These are phyloP conservation scores for Chlamydomonas sp. DNA, from an alignment of 139 green algal species.

Conservation along the genomic window DNA sequence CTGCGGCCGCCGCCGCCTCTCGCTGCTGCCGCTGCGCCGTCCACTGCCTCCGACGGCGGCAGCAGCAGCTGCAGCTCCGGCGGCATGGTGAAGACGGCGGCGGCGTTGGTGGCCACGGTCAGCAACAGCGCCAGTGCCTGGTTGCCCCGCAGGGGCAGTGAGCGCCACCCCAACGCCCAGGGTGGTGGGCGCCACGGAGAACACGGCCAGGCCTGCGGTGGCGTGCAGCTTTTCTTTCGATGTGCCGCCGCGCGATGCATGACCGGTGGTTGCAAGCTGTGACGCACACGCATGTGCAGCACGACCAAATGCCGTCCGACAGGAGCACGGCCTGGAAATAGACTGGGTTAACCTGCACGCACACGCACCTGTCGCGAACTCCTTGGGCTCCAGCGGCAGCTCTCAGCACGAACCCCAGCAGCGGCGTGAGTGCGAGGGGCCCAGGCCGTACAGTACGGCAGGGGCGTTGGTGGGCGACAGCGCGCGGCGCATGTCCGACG, in stretches of 20 bases:
- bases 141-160: constrained; percentile 39
- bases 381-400: constrained; percentile 28
- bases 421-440: constrained; percentile 65
- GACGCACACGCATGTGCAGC: not conserved
- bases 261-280: not conserved
- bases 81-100: not conserved
- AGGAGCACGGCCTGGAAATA: not conserved
- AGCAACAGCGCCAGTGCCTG: constrained; percentile 82
- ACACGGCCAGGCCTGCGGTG: constrained; percentile 70
- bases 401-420: constrained; percentile 58
- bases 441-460: constrained; percentile 53
- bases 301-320: not conserved
- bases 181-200: constrained; percentile 80
- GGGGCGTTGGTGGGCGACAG: not conserved
- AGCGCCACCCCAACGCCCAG: constrained; percentile 79
- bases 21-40: too few relatives aligned
- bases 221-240: not conserved
- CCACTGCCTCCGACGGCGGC: not conserved
- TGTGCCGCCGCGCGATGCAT: not conserved
- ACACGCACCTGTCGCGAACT: not conserved
- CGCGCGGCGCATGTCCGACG: not conserved
- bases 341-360: too few relatives aligned
- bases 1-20: too few relatives aligned
- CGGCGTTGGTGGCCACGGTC: constrained; percentile 30
- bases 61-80: constrained; percentile 7